Evolutionary conservation across 129 eudicot genomes (phyloP).

Genomic region (Chrysanthemum makinoi): DNA sequence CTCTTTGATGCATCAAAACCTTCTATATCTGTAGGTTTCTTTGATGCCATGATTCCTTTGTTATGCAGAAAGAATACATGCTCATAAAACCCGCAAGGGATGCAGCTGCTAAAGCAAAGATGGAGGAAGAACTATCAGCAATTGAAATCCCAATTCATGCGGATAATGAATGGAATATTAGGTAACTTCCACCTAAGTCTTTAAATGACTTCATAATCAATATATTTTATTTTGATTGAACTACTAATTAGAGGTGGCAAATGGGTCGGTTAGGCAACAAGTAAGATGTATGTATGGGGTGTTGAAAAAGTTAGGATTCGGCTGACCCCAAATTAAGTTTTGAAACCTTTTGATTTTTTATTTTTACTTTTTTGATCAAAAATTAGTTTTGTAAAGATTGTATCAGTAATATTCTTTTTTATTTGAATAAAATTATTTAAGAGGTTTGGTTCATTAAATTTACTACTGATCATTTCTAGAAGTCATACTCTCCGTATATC

Average conservation of each 20-base stretch:
- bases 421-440: too few relatives aligned
- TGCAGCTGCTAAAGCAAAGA: constrained; percentile 87
- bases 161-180: constrained; percentile 94
- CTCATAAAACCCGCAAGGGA: constrained; percentile 85
- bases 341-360: too few relatives aligned
- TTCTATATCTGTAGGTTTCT: constrained; percentile 11
- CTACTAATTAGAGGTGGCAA: neutral
- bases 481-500: neutral
- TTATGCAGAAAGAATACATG: constrained; percentile 68
- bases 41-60: constrained; percentile 4
- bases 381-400: too few relatives aligned
- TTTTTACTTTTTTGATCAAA: too few relatives aligned
- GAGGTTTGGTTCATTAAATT: too few relatives aligned
- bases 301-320: too few relatives aligned
- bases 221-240: neutral
- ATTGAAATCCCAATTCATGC: constrained; percentile 68
- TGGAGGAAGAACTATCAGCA: constrained; percentile 65
- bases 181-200: constrained; percentile 40
- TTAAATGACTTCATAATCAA: neutral
- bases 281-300: too few relatives aligned
- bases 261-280: neutral
- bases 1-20: neutral
- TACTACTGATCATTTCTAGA: too few relatives aligned
- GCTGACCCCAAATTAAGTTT: too few relatives aligned
- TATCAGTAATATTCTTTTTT: too few relatives aligned